These are phyloP conservation scores for Cytospora paraplurivora DNA, from an alignment of 2,329 filamentous ascomycete species.

Conservation along the genomic window DNA sequence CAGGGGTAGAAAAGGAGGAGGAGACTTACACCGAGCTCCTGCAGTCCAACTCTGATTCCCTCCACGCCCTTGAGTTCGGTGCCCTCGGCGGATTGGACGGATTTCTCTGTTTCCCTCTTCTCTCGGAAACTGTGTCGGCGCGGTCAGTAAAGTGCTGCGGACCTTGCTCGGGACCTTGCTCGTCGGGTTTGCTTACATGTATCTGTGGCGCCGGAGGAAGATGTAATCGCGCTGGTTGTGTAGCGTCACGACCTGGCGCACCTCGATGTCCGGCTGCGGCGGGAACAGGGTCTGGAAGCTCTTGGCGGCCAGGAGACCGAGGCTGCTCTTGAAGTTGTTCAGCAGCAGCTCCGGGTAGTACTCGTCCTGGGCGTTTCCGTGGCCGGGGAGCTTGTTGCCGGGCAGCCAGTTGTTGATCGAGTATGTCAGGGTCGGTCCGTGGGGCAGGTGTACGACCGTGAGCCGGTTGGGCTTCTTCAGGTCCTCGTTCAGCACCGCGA, in stretches of 20 bases:
- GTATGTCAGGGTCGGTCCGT: slow-evolving; percentile 92
- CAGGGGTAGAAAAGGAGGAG: neutral
- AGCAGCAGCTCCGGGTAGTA: slow-evolving; percentile 89
- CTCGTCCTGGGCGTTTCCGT: slow-evolving; percentile 77
- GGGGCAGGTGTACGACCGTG: slow-evolving; percentile 47
- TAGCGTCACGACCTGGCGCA: slow-evolving; percentile 85
- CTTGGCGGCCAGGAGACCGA: slow-evolving; percentile 84
- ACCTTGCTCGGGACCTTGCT: neutral
- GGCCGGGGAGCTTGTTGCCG: slow-evolving; percentile 82
- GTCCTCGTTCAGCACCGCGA: slow-evolving; percentile 87
- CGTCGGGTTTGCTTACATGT: slow-evolving; percentile 15
- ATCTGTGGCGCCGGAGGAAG: slow-evolving; percentile 69
- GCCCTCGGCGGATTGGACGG: slow-evolving; percentile 78
- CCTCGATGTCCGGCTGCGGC: slow-evolving; percentile 77
- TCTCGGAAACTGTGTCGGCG: slow-evolving; percentile 66
- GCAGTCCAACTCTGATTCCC: slow-evolving; percentile 80
- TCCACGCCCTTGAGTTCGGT: slow-evolving; percentile 84
- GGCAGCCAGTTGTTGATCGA: slow-evolving; percentile 88
- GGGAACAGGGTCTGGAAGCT: slow-evolving; percentile 83
- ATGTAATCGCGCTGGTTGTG: slow-evolving; percentile 97
- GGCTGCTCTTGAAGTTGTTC: slow-evolving; percentile 92
- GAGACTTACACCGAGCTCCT: slow-evolving; percentile 69
- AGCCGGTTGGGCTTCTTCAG: slow-evolving; percentile 76
- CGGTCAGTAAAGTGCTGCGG: neutral
- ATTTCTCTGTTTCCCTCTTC: slow-evolving; percentile 84